phyloP scores from a whole-genome alignment of 2,329 filamentous ascomycete species.

The Fulvia fulva region DNA sequence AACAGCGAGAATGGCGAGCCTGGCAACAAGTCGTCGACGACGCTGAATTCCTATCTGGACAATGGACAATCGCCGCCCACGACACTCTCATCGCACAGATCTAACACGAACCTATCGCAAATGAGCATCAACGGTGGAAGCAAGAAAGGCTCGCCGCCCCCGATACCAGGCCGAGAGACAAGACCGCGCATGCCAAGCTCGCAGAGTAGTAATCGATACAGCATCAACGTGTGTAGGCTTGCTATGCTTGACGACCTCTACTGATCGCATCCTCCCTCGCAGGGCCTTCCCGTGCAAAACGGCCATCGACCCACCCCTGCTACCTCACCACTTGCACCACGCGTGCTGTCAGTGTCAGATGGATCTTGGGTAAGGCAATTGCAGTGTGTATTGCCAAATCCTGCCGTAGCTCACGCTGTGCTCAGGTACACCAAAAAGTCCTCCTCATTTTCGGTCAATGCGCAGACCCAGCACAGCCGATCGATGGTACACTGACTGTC shows the following conservation, averaged over 20 bases:
- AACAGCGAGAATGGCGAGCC: slow-evolving; percentile 12
- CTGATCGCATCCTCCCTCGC: background rate
- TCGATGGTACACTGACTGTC: slow-evolving; percentile 77
- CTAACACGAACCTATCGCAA: slow-evolving; percentile 56
- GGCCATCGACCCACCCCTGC: slow-evolving; percentile 26
- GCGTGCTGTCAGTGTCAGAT: slow-evolving; percentile 72
- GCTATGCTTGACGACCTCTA: background rate
- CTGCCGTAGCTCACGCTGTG: slow-evolving; percentile 2
- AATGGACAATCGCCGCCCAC: slow-evolving; percentile 68
- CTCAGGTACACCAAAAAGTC: slow-evolving; percentile 84
- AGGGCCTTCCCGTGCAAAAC: slow-evolving; percentile 24
- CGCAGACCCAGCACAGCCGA: slow-evolving; percentile 64
- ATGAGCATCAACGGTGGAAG: slow-evolving; percentile 42
- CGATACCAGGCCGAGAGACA: slow-evolving; percentile 27
- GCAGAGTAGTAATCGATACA: slow-evolving; percentile 52
- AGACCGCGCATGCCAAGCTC: slow-evolving; percentile 29
- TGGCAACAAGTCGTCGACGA: slow-evolving; percentile 57
- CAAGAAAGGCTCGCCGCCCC: slow-evolving; percentile 36
- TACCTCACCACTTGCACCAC: slow-evolving; percentile 75
- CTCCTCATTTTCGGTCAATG: slow-evolving; percentile 77
- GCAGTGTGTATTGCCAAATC: background rate
- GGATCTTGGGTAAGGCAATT: slow-evolving; percentile 69
- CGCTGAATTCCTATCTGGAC: slow-evolving; percentile 57
- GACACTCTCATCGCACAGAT: slow-evolving; percentile 60
- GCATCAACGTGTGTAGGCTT: slow-evolving; percentile 43